These are phyloP conservation scores for Sequoiadendron giganteum DNA, from an alignment of 75 land plant genomes.

Conservation along the genomic window DNA sequence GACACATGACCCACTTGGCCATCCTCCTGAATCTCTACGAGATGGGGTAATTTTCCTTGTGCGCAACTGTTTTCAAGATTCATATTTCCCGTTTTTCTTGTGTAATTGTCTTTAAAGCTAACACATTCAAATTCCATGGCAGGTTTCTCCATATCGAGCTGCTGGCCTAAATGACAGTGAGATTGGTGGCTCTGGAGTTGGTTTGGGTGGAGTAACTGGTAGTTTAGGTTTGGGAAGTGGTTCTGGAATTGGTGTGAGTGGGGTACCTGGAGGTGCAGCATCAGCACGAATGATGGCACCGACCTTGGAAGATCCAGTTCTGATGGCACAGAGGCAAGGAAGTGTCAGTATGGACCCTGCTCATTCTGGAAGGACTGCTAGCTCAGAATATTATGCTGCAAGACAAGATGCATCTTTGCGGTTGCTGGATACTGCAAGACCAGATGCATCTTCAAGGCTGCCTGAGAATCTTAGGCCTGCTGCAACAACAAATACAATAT, in stretches of 20 bases:
- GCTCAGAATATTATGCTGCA: conserved; percentile 13
- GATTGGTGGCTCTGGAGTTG: conserved; percentile 14
- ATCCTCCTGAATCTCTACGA: conserved; percentile 20
- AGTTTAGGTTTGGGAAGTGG: background rate
- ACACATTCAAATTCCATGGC: background rate
- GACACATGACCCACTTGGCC: conserved; percentile 16
- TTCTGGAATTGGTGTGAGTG: conserved; percentile 10
- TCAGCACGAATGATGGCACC: background rate
- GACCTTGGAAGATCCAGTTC: conserved; percentile 23
- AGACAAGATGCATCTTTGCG: conserved; percentile 7
- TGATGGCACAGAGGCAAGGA: conserved; percentile 30
- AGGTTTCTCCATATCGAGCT: conserved; percentile 24
- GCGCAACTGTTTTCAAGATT: background rate
- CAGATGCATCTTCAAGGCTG: conserved; percentile 9
- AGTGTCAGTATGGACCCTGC: conserved; percentile 17
- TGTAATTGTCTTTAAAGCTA: background rate
- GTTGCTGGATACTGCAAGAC: background rate
- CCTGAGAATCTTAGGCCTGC: conserved; percentile 9
- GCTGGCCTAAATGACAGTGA: conserved; percentile 26
- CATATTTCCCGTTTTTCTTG: background rate
- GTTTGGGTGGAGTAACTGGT: conserved; percentile 15
- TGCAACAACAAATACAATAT: conserved; percentile 50
- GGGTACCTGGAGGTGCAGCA: background rate
- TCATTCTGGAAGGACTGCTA: conserved; percentile 18
- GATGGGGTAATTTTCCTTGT: conserved; percentile 22